Conservation (phyloP, 441 rosid species). For the Capsella rubella region DNA sequence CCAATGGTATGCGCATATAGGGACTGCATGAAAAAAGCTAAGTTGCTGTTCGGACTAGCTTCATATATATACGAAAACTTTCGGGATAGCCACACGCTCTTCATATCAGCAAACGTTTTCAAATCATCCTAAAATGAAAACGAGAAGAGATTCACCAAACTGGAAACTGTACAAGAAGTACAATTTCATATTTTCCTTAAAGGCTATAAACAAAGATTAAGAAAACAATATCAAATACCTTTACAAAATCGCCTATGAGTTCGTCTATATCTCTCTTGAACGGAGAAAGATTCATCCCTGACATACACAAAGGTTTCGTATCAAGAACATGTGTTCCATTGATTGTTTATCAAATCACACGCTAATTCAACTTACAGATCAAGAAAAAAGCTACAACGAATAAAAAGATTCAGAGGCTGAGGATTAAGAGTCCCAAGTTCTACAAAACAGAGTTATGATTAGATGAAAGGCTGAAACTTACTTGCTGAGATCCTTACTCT, state of each 20-base stretch:
- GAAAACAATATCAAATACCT: conserved; percentile 46
- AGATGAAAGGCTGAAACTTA: too few species aligned
- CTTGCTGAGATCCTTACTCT: too few species aligned
- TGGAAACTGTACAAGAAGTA: neutral
- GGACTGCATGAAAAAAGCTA: conserved; percentile 79
- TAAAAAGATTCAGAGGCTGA: too few species aligned
- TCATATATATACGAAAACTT: conserved; percentile 76
- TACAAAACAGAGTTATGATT: too few species aligned
- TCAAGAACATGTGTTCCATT: too few species aligned
- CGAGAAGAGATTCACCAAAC: conserved; percentile 12
- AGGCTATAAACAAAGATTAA: conserved; percentile 12
- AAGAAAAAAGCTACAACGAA: too few species aligned
- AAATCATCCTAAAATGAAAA: conserved; percentile 48
- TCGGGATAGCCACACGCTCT: conserved; percentile 70
- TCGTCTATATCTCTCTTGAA: conserved; percentile 83
- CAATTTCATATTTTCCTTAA: neutral
- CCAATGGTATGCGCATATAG: conserved; percentile 73
- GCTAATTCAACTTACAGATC: too few species aligned
- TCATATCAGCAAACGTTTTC: conserved; percentile 65
- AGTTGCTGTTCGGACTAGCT: conserved; percentile 59
- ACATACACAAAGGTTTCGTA: conserved; percentile 3
- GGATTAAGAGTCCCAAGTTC: too few species aligned
- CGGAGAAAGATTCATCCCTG: conserved; percentile 55
- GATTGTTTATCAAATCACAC: too few species aligned
- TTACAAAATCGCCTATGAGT: conserved; percentile 63